Evolutionary conservation across 2,329 filamentous ascomycete species (phyloP).

Genomic region (Dryadomyces quercivorus): DNA sequence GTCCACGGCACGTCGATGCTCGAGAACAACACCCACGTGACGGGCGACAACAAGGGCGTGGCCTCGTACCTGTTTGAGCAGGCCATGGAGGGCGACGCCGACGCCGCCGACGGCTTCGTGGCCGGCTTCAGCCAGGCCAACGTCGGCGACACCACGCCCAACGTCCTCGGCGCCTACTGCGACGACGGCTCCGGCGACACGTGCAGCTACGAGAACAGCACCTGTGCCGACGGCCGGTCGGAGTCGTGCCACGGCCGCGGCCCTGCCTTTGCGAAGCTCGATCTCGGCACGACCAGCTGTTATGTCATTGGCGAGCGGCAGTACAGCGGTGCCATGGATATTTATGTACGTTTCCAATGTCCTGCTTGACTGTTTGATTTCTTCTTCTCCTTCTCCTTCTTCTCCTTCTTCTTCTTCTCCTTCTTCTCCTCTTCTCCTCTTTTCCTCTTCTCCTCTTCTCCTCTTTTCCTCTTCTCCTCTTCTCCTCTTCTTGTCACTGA

Average conservation of each 20-base stretch:
- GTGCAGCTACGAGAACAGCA: conserved; percentile 72
- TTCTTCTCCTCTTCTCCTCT: too few relatives aligned
- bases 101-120: conserved; percentile 58
- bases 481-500: too few relatives aligned
- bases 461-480: too few relatives aligned
- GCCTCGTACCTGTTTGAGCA: conserved; percentile 77
- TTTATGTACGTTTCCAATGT: conserved; percentile 23
- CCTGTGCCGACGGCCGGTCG: conserved; percentile 59
- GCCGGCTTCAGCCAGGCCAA: conserved; percentile 88
- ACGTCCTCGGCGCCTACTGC: conserved; percentile 77
- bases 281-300: conserved; percentile 61
- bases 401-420: too few relatives aligned
- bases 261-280: conserved; percentile 53
- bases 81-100: conserved; percentile 40
- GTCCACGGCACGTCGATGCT: conserved; percentile 86
- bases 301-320: conserved; percentile 68
- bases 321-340: conserved; percentile 41
- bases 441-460: too few relatives aligned
- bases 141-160: conserved; percentile 84
- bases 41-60: conserved; percentile 95
- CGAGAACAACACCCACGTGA: conserved; percentile 80
- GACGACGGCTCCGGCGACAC: conserved; percentile 65
- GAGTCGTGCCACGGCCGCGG: conserved; percentile 65
- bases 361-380: background rate
- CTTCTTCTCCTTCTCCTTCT: background rate